Evolutionary conservation across 306 rosid species (phyloP), one percentile per base, ranked within the genome.

Genomic region (Morella rubra): DNA sequence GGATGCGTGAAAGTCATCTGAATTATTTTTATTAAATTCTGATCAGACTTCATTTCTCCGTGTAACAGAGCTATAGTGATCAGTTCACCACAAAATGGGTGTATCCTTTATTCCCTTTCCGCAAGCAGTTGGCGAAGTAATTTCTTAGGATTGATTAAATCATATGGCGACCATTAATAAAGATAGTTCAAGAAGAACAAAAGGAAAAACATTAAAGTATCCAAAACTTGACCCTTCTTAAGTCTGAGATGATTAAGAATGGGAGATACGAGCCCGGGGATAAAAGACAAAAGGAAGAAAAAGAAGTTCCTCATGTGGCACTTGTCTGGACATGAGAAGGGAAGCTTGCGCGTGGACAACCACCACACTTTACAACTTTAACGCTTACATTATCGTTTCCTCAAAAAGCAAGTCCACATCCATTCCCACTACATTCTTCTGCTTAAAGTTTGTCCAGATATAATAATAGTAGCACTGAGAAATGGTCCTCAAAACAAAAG

Each of bases 311-410:
- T 73, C 49, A 40, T 78, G 75, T 80, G 75, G 81, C 80, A 71
- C 70, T 83, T 80, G 77, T 69, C 60, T 73, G 78, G 62, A 75
- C 77, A 79, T 64, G 72, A 77, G 69, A 73, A 75, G 72, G 81
- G 80, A 84, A 65, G 54, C 41, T 49, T 41, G 41, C 71, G 51
- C 62, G 44, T 15, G 70, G 79, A 55, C 37, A 32, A 32, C 37
- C 56, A 64, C 22, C 78, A 56, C 52, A 75, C 58, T 50, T 64
- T 67, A 6, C 18, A 27, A 27, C 32, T 49, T 56, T 22, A 18
- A 14, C 41, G 42, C 40, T 70, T 45, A 20, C 54, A 47, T 71
- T 37, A 73, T 66, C 27, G 46, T 49, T 41, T 24, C 5, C 59
- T 9, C 46, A 50, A 53, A 74, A 74, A 69, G 73, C 19, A 75